Evolutionary conservation across 495 filamentous ascomycete genomes (phyloP).

Genomic region (Annulohypoxylon stygium): DNA sequence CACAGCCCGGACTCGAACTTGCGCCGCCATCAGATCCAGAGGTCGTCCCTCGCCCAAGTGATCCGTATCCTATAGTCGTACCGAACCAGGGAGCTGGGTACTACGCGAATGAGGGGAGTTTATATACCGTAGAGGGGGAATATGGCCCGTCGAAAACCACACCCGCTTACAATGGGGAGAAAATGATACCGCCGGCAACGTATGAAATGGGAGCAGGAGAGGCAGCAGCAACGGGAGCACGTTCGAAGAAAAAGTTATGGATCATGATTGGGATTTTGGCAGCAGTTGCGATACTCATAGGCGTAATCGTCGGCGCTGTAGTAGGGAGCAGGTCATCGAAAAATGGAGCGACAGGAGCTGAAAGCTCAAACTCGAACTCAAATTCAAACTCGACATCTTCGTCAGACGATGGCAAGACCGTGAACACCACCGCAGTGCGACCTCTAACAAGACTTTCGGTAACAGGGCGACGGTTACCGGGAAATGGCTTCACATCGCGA

Average conservation of each 20-base stretch:
- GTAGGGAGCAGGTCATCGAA: slow-evolving; percentile 21
- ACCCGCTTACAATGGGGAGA: neutral
- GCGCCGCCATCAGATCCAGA: slow-evolving; percentile 22
- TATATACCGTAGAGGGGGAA: neutral
- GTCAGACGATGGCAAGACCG: neutral
- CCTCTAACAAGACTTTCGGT: slow-evolving; percentile 27
- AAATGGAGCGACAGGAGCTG: neutral
- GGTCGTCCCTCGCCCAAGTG: slow-evolving; percentile 8
- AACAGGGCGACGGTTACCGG: slow-evolving; percentile 30
- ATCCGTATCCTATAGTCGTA: slow-evolving; percentile 7
- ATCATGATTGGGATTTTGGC: slow-evolving; percentile 23
- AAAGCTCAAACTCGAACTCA: neutral
- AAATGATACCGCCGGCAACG: neutral
- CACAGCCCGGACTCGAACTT: slow-evolving; percentile 37
- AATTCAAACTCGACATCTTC: slow-evolving; percentile 4
- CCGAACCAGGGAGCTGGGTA: neutral
- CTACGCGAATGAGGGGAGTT: neutral
- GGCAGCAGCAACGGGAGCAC: neutral
- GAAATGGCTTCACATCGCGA: slow-evolving; percentile 37
- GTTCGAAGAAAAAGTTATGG: slow-evolving; percentile 27
- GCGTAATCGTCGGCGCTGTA: slow-evolving; percentile 32
- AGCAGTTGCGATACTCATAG: slow-evolving; percentile 18
- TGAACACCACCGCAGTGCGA: slow-evolving; percentile 37
- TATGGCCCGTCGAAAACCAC: neutral
- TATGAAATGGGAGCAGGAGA: neutral